phyloP scores from a whole-genome alignment of 2,329 filamentous ascomycete genomes.

The Tolypocladium album region DNA sequence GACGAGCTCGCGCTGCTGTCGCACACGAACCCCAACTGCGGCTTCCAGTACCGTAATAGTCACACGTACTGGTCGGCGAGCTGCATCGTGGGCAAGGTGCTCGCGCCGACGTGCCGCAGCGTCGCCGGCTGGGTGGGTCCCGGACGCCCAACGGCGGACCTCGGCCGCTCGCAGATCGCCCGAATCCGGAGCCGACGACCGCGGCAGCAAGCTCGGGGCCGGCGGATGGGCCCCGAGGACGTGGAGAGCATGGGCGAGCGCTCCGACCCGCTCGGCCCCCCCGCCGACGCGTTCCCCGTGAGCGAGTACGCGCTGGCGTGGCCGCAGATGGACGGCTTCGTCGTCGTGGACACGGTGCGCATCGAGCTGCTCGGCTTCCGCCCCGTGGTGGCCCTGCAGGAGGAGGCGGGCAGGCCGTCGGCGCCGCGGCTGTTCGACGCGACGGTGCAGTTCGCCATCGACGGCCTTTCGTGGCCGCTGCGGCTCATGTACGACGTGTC shows the following conservation, averaged over 20 bases:
- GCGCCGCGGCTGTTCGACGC: constrained; percentile 45
- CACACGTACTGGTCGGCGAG: constrained; percentile 68
- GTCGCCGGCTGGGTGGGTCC: constrained; percentile 68
- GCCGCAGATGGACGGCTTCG: constrained; percentile 41
- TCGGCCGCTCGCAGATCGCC: constrained; percentile 59
- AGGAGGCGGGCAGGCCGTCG: constrained; percentile 9
- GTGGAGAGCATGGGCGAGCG: constrained; percentile 55
- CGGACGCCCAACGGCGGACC: constrained; percentile 55
- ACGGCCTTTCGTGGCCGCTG: constrained; percentile 52
- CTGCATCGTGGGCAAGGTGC: constrained; percentile 65
- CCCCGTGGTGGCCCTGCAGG: constrained; percentile 21
- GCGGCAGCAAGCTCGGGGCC: constrained; percentile 26
- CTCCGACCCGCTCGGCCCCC: constrained; percentile 58
- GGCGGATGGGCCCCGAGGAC: constrained; percentile 43
- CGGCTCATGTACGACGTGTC: constrained; percentile 52
- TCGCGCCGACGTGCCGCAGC: constrained; percentile 60
- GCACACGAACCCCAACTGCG: constrained; percentile 56
- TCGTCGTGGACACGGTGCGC: constrained; percentile 53
- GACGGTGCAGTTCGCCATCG: constrained; percentile 51
- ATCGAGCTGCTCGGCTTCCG: constrained; percentile 57
- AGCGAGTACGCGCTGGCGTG: constrained; percentile 54
- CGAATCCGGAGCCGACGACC: constrained; percentile 52
- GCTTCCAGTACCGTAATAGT: constrained; percentile 64
- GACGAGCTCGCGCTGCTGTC: constrained; percentile 56
- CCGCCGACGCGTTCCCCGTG: constrained; percentile 51